Percentiles rank a stretch among this genome's conserved stretches.
Conservation (phyloP, 306 rosid species). For the Fagus sylvatica region DNA sequence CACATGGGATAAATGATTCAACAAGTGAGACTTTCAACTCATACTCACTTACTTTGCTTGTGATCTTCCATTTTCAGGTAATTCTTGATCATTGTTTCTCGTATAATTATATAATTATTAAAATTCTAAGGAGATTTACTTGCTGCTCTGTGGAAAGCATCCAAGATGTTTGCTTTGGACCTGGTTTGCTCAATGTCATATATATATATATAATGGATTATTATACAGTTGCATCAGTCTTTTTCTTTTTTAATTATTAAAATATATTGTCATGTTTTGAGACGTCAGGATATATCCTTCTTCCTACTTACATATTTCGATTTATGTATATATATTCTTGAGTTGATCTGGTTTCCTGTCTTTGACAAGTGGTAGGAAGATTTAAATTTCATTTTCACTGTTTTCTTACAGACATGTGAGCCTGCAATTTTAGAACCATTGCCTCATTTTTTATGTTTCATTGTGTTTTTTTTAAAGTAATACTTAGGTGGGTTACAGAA, state of each 20-base stretch:
- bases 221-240: not conserved
- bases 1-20: slow-evolving; percentile 71
- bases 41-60: slow-evolving; percentile 81
- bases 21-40: slow-evolving; percentile 74
- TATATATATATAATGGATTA: not conserved
- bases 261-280: not conserved
- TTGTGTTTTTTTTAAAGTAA: too few relatives aligned
- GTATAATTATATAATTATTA: not conserved
- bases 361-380: not conserved
- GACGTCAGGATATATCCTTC: not conserved
- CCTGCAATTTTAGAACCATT: slow-evolving; percentile 87
- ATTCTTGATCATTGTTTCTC: slow-evolving; percentile 28
- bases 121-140: slow-evolving; percentile 10
- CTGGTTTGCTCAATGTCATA: slow-evolving; percentile 18
- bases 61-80: slow-evolving; percentile 93
- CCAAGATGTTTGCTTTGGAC: slow-evolving; percentile 22
- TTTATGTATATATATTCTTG: not conserved
- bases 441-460: too few relatives aligned
- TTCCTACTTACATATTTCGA: not conserved
- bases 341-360: not conserved
- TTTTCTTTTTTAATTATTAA: not conserved
- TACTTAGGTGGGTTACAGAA: too few relatives aligned
- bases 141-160: slow-evolving; percentile 8
- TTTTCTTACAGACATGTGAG: slow-evolving; percentile 65
- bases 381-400: slow-evolving; percentile 17